A percentile compares a stretch with the other conserved stretches of the same genome.
These are phyloP conservation scores for Ophiostoma ips DNA, from an alignment of 2,329 filamentous ascomycete species.

Conservation along the genomic window DNA sequence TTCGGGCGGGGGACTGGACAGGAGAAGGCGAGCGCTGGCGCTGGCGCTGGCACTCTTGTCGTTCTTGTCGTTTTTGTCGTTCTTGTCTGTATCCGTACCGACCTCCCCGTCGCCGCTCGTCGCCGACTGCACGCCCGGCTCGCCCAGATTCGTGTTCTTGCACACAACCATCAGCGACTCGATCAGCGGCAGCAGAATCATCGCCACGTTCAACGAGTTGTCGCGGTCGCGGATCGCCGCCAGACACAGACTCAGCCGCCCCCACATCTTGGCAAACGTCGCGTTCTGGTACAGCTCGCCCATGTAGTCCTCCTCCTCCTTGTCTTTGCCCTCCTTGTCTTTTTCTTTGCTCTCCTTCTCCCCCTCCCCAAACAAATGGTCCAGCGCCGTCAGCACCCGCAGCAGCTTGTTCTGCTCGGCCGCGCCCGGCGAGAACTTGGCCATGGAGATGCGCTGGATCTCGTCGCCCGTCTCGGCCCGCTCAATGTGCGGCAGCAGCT, in stretches of 20 bases:
- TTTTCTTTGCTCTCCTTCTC: slow-evolving; percentile 31
- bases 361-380: slow-evolving; percentile 87
- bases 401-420: slow-evolving; percentile 95
- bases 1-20: slow-evolving; percentile 67
- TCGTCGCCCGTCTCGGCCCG: slow-evolving; percentile 82
- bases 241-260: slow-evolving; percentile 78
- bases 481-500: slow-evolving; percentile 73
- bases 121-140: no score
- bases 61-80: slow-evolving; percentile 1
- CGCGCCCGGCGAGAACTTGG: slow-evolving; percentile 90
- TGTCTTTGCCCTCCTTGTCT: slow-evolving; percentile 2
- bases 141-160: slow-evolving; percentile 83
- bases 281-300: slow-evolving; percentile 80
- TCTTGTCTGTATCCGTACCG: no score
- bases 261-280: slow-evolving; percentile 84
- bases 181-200: slow-evolving; percentile 84
- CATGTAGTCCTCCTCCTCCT: slow-evolving; percentile 68
- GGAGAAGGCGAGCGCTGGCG: slow-evolving; percentile 29
- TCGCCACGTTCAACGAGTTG: slow-evolving; percentile 93
- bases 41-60: slow-evolving; percentile 13
- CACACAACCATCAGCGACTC: slow-evolving; percentile 98
- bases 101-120: slow-evolving; percentile 4
- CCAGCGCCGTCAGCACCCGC: slow-evolving; percentile 80
- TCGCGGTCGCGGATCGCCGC: slow-evolving; percentile 79
- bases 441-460: slow-evolving; percentile 83